These are phyloP conservation scores for Claviceps spartinae DNA, from an alignment of 2,329 filamentous ascomycete species.

Conservation along the genomic window DNA sequence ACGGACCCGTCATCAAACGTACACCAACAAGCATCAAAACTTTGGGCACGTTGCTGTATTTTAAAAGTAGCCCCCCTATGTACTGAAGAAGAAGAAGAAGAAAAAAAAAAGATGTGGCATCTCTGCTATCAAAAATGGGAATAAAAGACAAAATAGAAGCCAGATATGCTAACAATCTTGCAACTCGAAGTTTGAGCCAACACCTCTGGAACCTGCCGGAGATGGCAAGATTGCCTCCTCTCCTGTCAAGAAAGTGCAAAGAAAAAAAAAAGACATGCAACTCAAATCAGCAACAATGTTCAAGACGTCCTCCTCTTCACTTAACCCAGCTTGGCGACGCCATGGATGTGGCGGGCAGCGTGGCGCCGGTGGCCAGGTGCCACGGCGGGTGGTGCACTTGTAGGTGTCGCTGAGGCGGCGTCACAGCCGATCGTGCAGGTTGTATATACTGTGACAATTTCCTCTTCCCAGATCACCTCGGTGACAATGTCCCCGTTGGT, in stretches of 20 bases:
- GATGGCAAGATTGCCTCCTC: slow-evolving; percentile 11
- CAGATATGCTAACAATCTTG: slow-evolving; percentile 23
- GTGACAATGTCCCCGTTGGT: slow-evolving; percentile 37
- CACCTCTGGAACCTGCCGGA: slow-evolving; percentile 24
- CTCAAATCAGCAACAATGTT: slow-evolving; percentile 8
- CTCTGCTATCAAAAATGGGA: slow-evolving; percentile 17
- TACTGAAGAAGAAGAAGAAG: slow-evolving; percentile 9
- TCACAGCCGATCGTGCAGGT: slow-evolving; percentile 26
- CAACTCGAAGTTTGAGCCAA: slow-evolving; percentile 13
- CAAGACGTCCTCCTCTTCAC: slow-evolving; percentile 6
- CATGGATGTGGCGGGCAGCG: slow-evolving; percentile 26
- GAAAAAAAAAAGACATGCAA: neutral
- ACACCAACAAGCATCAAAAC: neutral
- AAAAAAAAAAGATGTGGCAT: slow-evolving; percentile 12
- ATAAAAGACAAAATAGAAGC: slow-evolving; percentile 10
- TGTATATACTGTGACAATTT: slow-evolving; percentile 38
- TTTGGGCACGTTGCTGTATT: slow-evolving; percentile 8
- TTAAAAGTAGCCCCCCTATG: slow-evolving; percentile 18
- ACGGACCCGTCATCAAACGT: neutral
- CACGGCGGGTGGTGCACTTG: slow-evolving; percentile 7
- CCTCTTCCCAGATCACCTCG: slow-evolving; percentile 44
- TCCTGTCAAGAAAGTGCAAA: slow-evolving; percentile 4
- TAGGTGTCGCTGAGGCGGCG: slow-evolving; percentile 1
- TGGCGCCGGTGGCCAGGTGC: slow-evolving; percentile 14
- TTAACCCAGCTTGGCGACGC: slow-evolving; percentile 16